Evolutionary conservation across 2,329 filamentous ascomycete species (phyloP), one percentile per base, ranked within the genome.

Genomic region (Graphilbum sp.): DNA sequence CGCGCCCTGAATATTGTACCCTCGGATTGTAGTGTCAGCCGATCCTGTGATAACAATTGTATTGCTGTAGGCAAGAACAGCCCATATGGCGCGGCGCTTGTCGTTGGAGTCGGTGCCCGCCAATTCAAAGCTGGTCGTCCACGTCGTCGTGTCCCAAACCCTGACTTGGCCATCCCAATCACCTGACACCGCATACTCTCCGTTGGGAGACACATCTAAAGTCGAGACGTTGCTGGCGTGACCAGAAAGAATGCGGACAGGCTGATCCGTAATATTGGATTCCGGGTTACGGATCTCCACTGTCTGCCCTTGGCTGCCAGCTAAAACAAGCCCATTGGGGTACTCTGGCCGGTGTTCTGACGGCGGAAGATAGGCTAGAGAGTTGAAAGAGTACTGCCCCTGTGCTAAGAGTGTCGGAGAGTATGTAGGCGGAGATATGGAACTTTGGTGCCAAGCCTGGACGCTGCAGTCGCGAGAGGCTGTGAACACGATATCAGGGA

Each of bases 391-490:
- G 45, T 83, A 77, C 32, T 81, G 73, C 42, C 84, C 83, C 46
- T 88, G 79, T 32, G 79, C 79, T 41, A 81, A 66, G 42, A 95
- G 77, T n/a, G 73, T 75, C 48, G 74, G 71, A 45, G 93, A 81
- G 57, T 81, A 96, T 16, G 60, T 59, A 1, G 80, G 78, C 23
- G 84, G 81, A 19, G 44, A 48, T 20, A 43, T 41, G 6, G 67
- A 65, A 32, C 69, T 61, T 33, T 75, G 75, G 47, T 75, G 79
- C 90, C 90, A 98, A 47, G 83, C 61, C 35, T 88, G 79, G 38
- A 95, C 86, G 15, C 84, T 92, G 50, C 79, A 81, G 62, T 98
- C 90, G 60, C 90, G 73, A 34, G 90, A 96, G 27, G 84, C 85
- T 17, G 90, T 93, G 46, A 94, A 62, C 43, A 94, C 64, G 34